These are phyloP conservation scores for maize (Zea mays) DNA, from an alignment of 176 grass and related monocot genomes.

Conservation along the genomic window DNA sequence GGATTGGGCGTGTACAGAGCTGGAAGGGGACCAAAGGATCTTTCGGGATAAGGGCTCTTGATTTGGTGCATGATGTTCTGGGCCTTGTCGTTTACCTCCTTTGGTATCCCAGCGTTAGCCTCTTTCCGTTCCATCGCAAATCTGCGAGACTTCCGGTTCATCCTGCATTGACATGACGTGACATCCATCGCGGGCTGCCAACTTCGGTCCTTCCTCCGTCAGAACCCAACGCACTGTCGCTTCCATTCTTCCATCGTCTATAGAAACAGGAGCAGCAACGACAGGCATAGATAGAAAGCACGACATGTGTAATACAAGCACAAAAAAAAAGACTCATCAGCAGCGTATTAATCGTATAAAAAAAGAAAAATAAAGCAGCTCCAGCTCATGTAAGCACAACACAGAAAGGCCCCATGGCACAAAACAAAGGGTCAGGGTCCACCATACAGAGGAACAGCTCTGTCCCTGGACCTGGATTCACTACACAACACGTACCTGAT, in stretches of 20 bases:
- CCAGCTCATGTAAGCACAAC: neutral
- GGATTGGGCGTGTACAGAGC: constrained; percentile 17
- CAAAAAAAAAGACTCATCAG: neutral
- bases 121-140: neutral
- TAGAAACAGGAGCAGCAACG: too few species aligned
- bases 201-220: too few species aligned
- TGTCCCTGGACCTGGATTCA: neutral
- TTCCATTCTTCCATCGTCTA: too few species aligned
- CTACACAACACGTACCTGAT: neutral
- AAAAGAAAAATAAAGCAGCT: neutral
- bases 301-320: too few species aligned
- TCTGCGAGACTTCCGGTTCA: too few species aligned
- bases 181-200: too few species aligned
- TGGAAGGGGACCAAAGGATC: constrained; percentile 49
- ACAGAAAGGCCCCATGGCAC: neutral
- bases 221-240: too few species aligned
- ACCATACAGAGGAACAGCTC: constrained; percentile 8
- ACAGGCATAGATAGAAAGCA: too few species aligned
- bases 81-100: constrained; percentile 20
- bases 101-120: neutral
- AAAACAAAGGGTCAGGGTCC: constrained; percentile 10
- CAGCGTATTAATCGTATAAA: neutral
- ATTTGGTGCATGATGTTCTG: constrained; percentile 53
- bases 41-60: constrained; percentile 50
- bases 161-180: too few species aligned